These are phyloP conservation scores for Tetracladium setigerum DNA, from an alignment of 495 filamentous ascomycete species.

Conservation along the genomic window DNA sequence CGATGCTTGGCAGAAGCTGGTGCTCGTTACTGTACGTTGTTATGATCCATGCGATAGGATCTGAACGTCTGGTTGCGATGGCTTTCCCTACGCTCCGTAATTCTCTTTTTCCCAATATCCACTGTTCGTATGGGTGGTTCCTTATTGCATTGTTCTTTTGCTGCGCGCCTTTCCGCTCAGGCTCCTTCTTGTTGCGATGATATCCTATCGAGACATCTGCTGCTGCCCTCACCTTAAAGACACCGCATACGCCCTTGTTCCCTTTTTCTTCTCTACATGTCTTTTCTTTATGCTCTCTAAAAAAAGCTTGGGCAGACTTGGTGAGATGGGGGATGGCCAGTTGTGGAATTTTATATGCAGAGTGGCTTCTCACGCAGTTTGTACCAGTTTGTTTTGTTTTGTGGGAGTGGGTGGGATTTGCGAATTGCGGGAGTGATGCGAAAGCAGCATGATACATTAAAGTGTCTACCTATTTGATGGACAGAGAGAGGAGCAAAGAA, in stretches of 20 bases:
- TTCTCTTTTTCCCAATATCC: slow-evolving; percentile 21
- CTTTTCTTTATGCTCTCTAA: slow-evolving; percentile 21
- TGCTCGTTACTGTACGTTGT: slow-evolving; percentile 25
- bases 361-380: no score
- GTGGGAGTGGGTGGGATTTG: no score
- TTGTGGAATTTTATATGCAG: slow-evolving; percentile 1
- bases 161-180: slow-evolving; percentile 11
- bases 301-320: slow-evolving; percentile 19
- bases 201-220: slow-evolving; percentile 23
- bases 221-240: slow-evolving; percentile 5
- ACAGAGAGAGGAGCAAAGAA: no score
- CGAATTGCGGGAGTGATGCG: no score
- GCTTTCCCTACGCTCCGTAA: slow-evolving; percentile 21
- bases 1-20: slow-evolving; percentile 26
- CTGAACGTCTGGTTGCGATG: slow-evolving; percentile 10
- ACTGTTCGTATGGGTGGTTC: slow-evolving; percentile 23
- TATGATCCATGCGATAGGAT: slow-evolving; percentile 24
- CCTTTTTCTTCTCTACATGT: slow-evolving; percentile 19
- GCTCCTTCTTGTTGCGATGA: slow-evolving; percentile 19
- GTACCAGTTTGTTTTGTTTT: no score
- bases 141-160: slow-evolving; percentile 18
- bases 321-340: slow-evolving; percentile 1
- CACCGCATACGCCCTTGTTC: slow-evolving; percentile 1
- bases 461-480: no score
- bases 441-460: no score